Conservation (phyloP, 805 yeast species). For the Wickerhamiella vanderwaltii region DNA sequence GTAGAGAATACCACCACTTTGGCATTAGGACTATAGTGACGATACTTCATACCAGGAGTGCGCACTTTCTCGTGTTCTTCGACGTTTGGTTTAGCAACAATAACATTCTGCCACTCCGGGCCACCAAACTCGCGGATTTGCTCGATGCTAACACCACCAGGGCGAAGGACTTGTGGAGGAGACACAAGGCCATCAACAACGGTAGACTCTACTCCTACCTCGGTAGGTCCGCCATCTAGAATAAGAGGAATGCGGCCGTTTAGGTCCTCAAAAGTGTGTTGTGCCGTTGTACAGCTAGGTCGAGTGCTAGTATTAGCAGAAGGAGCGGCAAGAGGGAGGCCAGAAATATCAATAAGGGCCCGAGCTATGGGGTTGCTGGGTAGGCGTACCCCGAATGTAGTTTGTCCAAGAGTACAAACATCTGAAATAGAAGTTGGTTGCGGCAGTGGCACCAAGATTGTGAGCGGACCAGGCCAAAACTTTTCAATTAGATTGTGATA, state of each 20-base stretch:
- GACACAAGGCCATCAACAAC: constrained; percentile 78
- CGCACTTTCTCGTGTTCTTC: constrained; percentile 46
- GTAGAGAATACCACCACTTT: constrained; percentile 56
- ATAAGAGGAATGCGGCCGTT: constrained; percentile 70
- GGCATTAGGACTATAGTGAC: constrained; percentile 88
- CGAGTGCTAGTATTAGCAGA: constrained; percentile 93
- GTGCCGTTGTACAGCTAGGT: constrained; percentile 85
- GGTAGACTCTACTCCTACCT: constrained; percentile 87
- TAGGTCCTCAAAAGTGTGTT: constrained; percentile 73
- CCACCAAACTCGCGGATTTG: constrained; percentile 60
- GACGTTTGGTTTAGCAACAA: constrained; percentile 49
- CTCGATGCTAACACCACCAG: constrained; percentile 86
- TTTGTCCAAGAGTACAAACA: constrained; percentile 73
- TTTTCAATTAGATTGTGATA: constrained; percentile 51
- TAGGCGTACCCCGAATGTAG: constrained; percentile 83
- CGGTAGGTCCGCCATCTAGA: constrained; percentile 80
- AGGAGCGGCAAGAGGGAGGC: constrained; percentile 92
- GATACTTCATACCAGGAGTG: constrained; percentile 97
- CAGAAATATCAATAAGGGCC: constrained; percentile 72
- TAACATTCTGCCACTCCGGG: constrained; percentile 46
- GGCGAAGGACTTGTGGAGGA: constrained; percentile 84
- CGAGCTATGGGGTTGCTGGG: constrained; percentile 84
- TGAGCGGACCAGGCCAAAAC: constrained; percentile 96
- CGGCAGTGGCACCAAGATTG: constrained; percentile 59
- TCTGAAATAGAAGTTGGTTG: constrained; percentile 39